phyloP scores from a whole-genome alignment of 371 early-diverging fungal genomes.

The Mucor plumbeus region DNA sequence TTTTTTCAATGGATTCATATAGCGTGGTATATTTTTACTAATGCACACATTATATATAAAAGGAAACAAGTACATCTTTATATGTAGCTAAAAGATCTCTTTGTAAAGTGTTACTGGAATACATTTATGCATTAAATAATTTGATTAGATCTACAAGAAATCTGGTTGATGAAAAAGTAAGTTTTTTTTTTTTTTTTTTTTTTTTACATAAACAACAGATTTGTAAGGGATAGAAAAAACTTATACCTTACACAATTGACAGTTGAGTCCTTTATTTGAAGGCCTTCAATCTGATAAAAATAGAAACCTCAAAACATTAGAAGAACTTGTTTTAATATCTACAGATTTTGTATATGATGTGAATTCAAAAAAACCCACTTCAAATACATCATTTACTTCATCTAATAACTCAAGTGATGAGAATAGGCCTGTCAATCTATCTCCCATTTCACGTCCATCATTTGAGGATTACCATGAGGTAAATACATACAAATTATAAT shows the following conservation, averaged over 20 bases:
- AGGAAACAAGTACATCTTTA: constrained; percentile 29
- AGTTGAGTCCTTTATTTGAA: constrained; percentile 26
- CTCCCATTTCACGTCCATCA: constrained; percentile 11
- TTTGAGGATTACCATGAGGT: constrained; percentile 25
- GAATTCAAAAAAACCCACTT: constrained; percentile 12
- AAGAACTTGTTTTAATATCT: constrained; percentile 20
- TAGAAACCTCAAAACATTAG: constrained; percentile 26
- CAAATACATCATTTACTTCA: constrained; percentile 2
- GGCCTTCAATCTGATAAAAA: constrained; percentile 23
- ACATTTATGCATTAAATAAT: constrained; percentile 27
- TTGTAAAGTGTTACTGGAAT: constrained; percentile 31
- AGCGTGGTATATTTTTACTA: not conserved
- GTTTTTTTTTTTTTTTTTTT: not conserved
- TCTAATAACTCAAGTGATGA: not conserved
- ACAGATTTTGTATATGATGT: constrained; percentile 23
- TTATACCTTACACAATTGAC: not conserved
- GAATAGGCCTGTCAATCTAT: not conserved
- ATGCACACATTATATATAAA: not conserved
- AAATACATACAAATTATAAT: constrained; percentile 1
- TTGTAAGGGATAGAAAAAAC: not conserved
- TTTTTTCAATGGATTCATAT: no score
- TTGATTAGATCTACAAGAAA: constrained; percentile 28
- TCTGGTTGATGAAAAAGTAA: constrained; percentile 31
- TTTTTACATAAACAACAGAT: not conserved
- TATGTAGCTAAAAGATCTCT: constrained; percentile 29